phyloP scores from a whole-genome alignment of 805 yeast genomes.

The Yarrowia deformans region DNA sequence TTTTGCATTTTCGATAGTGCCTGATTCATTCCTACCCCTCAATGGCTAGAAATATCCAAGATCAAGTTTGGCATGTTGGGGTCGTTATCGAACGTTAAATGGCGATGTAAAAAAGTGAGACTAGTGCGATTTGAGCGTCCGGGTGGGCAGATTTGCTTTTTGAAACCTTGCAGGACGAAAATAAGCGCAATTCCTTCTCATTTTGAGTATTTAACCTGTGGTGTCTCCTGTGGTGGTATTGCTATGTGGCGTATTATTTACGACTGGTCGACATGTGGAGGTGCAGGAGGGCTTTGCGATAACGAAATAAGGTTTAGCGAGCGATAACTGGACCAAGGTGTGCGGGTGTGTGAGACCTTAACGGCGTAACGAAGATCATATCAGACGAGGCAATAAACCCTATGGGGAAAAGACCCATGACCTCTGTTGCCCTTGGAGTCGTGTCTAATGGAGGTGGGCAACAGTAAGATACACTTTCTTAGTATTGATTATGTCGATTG shows the following conservation, averaged over 20 bases:
- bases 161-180: neutral
- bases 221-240: neutral
- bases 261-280: slow-evolving; percentile 3
- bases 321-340: no score
- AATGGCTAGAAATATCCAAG: neutral
- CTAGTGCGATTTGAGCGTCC: neutral
- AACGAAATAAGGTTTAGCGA: slow-evolving; percentile 22
- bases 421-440: neutral
- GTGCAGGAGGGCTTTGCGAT: slow-evolving; percentile 10
- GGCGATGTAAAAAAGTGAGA: neutral
- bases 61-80: neutral
- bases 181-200: neutral
- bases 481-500: neutral
- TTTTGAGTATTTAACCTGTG: neutral
- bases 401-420: neutral
- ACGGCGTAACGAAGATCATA: neutral
- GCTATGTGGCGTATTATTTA: neutral
- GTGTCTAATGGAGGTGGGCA: neutral
- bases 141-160: neutral
- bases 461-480: neutral
- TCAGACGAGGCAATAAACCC: slow-evolving; percentile 30
- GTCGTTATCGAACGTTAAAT: slow-evolving; percentile 33
- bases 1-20: no score
- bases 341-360: neutral
- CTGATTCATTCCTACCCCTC: neutral